Evolutionary conservation across 2,329 filamentous ascomycete species (phyloP).

Genomic region (Teratosphaeriaceae sp.): DNA sequence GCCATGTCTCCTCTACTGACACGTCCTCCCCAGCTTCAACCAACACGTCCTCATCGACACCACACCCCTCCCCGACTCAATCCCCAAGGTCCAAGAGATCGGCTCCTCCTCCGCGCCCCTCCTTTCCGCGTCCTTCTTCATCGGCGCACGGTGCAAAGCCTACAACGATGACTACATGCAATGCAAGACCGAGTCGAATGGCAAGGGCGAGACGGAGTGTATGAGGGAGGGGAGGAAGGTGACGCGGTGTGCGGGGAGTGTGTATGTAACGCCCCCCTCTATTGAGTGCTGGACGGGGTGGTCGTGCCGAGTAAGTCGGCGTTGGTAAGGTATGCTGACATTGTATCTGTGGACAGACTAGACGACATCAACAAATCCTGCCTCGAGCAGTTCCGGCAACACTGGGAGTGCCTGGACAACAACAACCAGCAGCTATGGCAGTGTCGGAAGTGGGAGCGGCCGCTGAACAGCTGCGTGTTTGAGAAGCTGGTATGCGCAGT

Average conservation of each 20-base stretch:
- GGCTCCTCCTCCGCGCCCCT: slow-evolving; percentile 89
- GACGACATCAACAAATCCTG: slow-evolving; percentile 96
- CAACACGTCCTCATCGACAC: slow-evolving; percentile 91
- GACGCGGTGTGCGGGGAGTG: slow-evolving; percentile 90
- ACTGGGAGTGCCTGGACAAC: slow-evolving; percentile 94
- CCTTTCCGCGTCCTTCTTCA: slow-evolving; percentile 90
- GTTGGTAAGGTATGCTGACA: slow-evolving; percentile 2
- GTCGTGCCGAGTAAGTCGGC: slow-evolving; percentile 24
- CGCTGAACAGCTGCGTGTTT: slow-evolving; percentile 90
- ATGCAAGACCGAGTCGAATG: slow-evolving; percentile 93
- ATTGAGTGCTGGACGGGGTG: slow-evolving; percentile 33
- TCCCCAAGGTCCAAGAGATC: slow-evolving; percentile 90
- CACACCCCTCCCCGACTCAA: slow-evolving; percentile 84
- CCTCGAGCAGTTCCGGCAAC: slow-evolving; percentile 79
- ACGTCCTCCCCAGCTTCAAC: slow-evolving; percentile 64
- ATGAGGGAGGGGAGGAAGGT: slow-evolving; percentile 95
- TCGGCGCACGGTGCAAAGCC: slow-evolving; percentile 85
- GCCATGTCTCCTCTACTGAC: neutral
- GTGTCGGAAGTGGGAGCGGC: slow-evolving; percentile 80
- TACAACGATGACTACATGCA: slow-evolving; percentile 99
- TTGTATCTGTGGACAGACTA: slow-evolving; percentile 37
- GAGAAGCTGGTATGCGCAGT: slow-evolving; percentile 87
- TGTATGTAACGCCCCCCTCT: slow-evolving; percentile 46
- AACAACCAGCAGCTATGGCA: slow-evolving; percentile 98
- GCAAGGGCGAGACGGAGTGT: slow-evolving; percentile 87